Conservation (phyloP, 2,329 filamentous ascomycete species). For the Pseudocercospora macadamiae region DNA sequence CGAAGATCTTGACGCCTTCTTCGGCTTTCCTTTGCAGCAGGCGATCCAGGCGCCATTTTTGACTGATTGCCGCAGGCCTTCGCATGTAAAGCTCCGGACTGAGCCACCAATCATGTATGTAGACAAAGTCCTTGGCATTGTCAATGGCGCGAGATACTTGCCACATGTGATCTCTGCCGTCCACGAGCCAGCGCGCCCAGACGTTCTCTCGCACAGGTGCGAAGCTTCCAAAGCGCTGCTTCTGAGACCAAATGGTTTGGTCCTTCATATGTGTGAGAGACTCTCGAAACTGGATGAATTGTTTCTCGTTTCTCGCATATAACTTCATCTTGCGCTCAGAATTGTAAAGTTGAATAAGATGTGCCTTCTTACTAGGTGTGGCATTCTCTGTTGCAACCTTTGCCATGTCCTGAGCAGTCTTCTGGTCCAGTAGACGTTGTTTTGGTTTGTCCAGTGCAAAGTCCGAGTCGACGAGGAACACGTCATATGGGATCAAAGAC, state of each 20-base stretch:
- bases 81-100: constrained; percentile 96
- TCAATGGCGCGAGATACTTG: constrained; percentile 95
- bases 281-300: constrained; percentile 89
- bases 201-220: constrained; percentile 84
- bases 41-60: constrained; percentile 95
- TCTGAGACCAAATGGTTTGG: constrained; percentile 79
- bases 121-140: constrained; percentile 96
- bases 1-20: constrained; percentile 95
- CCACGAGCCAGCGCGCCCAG: constrained; percentile 94
- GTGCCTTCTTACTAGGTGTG: constrained; percentile 67
- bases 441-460: constrained; percentile 80
- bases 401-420: constrained; percentile 63
- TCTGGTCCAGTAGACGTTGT: constrained; percentile 52
- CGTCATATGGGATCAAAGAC: constrained; percentile 98
- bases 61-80: constrained; percentile 89
- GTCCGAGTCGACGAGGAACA: constrained; percentile 90
- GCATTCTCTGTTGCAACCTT: constrained; percentile 64
- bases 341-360: constrained; percentile 85
- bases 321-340: constrained; percentile 91
- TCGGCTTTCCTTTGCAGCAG: constrained; percentile 90
- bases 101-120: constrained; percentile 99
- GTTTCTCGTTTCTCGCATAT: constrained; percentile 85
- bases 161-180: constrained; percentile 99
- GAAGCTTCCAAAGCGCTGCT: constrained; percentile 89
- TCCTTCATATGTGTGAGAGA: constrained; percentile 85